phyloP scores from a whole-genome alignment of 805 yeast species.

The Citeromyces matritensis region DNA sequence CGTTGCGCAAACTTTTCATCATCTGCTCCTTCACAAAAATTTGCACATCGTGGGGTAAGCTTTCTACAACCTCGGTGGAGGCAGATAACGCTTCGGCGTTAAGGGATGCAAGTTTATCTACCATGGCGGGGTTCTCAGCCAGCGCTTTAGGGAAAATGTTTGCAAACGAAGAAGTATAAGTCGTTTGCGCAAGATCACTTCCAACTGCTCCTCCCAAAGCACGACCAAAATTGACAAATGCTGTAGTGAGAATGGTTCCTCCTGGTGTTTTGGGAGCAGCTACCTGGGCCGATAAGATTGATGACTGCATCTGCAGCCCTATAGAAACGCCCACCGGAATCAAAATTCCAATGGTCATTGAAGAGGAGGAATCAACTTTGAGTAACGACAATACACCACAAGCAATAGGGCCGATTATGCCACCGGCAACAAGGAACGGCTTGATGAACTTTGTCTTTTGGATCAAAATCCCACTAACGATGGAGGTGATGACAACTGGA shows the following conservation, averaged over 20 bases:
- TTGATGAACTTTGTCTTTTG: conserved; percentile 22
- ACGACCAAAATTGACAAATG: conserved; percentile 26
- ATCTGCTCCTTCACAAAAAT: conserved; percentile 8
- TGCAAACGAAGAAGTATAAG: conserved; percentile 16
- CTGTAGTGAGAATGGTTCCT: conserved; percentile 28
- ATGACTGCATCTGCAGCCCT: conserved; percentile 31
- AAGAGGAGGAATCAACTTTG: conserved; percentile 17
- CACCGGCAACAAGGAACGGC: conserved; percentile 21
- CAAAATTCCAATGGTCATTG: conserved; percentile 25
- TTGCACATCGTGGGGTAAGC: conserved; percentile 5
- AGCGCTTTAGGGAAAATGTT: not conserved
- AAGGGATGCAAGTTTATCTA: not conserved
- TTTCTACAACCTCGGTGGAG: conserved; percentile 1
- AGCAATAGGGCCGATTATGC: conserved; percentile 25
- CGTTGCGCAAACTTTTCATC: conserved; percentile 22
- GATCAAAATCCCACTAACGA: conserved; percentile 21
- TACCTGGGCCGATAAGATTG: conserved; percentile 27
- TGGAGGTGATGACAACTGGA: conserved; percentile 22
- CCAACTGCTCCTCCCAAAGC: conserved; percentile 29
- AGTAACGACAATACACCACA: conserved; percentile 27
- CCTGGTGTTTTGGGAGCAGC: conserved; percentile 37
- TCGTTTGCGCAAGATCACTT: conserved; percentile 24
- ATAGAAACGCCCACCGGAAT: conserved; percentile 29
- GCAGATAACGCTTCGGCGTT: not conserved
- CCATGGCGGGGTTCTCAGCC: conserved; percentile 4